A percentile compares a stretch with the other conserved stretches of the same genome.
These are phyloP conservation scores for Plectosphaerella cucumerina DNA, from an alignment of 2,329 filamentous ascomycete species.

Conservation along the genomic window DNA sequence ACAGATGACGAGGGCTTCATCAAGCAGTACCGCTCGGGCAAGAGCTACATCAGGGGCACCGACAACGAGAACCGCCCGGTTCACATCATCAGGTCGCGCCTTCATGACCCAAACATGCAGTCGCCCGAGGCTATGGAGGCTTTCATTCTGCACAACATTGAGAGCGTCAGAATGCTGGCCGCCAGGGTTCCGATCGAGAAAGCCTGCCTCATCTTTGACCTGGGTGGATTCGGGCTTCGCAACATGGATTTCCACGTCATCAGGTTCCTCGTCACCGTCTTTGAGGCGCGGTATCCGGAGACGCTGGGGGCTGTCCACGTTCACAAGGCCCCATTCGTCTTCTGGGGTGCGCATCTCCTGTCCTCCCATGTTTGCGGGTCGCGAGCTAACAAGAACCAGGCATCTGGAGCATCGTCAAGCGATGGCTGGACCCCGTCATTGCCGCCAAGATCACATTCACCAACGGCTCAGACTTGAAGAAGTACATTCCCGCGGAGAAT, in stretches of 20 bases:
- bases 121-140: slow-evolving; percentile 27
- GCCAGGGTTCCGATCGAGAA: slow-evolving; percentile 5
- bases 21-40: slow-evolving; percentile 30
- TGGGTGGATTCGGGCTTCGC: slow-evolving; percentile 64
- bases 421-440: slow-evolving; percentile 73
- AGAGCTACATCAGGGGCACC: slow-evolving; percentile 30
- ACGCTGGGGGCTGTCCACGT: slow-evolving; percentile 66
- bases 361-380: not conserved
- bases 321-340: slow-evolving; percentile 73
- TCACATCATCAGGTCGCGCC: slow-evolving; percentile 28
- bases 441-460: slow-evolving; percentile 70
- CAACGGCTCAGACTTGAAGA: slow-evolving; percentile 56
- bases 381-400: slow-evolving; percentile 15
- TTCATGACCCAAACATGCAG: slow-evolving; percentile 26
- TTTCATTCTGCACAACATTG: slow-evolving; percentile 34
- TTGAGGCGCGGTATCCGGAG: slow-evolving; percentile 76
- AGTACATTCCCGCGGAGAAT: slow-evolving; percentile 54
- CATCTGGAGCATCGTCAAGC: slow-evolving; percentile 61
- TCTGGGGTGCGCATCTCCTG: slow-evolving; percentile 35
- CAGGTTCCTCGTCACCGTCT: slow-evolving; percentile 76
- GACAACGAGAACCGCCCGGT: slow-evolving; percentile 30
- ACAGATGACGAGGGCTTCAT: slow-evolving; percentile 29
- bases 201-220: slow-evolving; percentile 59
- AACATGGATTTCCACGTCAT: slow-evolving; percentile 77
- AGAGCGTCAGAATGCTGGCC: slow-evolving; percentile 23